Conservation (phyloP, 2,329 filamentous ascomycete species). For the Daldinia sp. region DNA sequence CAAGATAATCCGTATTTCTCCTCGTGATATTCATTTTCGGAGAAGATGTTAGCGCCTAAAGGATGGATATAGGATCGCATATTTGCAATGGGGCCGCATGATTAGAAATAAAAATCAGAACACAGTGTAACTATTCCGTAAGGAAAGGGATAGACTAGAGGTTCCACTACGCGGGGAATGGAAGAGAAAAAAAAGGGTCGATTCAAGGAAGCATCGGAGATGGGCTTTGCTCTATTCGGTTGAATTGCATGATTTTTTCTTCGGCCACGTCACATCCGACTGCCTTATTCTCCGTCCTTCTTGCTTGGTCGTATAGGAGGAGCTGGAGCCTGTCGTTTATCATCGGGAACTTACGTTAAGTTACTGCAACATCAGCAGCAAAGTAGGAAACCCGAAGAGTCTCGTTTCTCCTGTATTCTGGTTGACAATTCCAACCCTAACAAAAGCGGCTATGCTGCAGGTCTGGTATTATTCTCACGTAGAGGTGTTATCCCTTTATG, state of each 20-base stretch:
- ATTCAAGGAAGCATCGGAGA: constrained; percentile 15
- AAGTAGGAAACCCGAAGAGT: constrained; percentile 8
- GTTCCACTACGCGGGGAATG: constrained; percentile 23
- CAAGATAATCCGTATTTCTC: constrained; percentile 7
- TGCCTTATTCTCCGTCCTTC: constrained; percentile 13
- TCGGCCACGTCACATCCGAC: constrained; percentile 23
- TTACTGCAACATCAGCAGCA: constrained; percentile 14
- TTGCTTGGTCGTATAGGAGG: constrained; percentile 14
- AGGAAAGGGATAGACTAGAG: constrained; percentile 30
- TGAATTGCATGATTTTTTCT: constrained; percentile 16
- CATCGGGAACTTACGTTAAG: constrained; percentile 31
- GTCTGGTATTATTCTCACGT: background rate
- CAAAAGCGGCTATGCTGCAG: background rate
- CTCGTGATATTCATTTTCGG: constrained; percentile 5
- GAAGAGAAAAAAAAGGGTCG: constrained; percentile 12
- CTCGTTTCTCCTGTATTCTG: constrained; percentile 8
- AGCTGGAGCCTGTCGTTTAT: constrained; percentile 26
- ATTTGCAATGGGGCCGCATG: constrained; percentile 11
- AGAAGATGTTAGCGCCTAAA: constrained; percentile 10
- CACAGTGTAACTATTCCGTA: constrained; percentile 27
- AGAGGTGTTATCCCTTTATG: constrained; percentile 1
- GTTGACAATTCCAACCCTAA: background rate
- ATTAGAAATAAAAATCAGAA: constrained; percentile 8
- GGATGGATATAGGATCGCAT: constrained; percentile 7
- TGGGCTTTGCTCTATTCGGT: constrained; percentile 18